Base-by-base conservation (phyloP, 352 stramenopile genomes). In the Elongisporangium senticosum region DNA sequence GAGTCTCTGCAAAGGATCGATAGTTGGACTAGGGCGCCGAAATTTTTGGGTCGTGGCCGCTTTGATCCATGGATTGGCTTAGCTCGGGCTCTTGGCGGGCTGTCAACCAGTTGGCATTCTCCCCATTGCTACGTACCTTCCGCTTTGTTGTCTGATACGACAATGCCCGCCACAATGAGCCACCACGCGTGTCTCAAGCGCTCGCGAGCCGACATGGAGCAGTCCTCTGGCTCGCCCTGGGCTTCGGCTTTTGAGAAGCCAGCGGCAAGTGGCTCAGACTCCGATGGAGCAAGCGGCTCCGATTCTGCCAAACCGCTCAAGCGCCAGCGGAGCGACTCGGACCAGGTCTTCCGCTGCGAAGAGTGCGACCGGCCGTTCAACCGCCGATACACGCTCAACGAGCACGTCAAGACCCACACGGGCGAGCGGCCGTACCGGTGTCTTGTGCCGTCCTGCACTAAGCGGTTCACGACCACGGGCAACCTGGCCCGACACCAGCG, bases 321-420 rank as follows among this genome's bases (percentile, higher is more conserved):
- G 33, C 33, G 33, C 13, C 33, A 43, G 11, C 33, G 33, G 33
- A 43, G 33, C 33, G 11, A 43, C 33, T 43, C 33, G 13, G 33
- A 43, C 33, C 33, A 43, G 33, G 33, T 43, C 10, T 43, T 43
- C 33, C 33, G 33, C 33, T 43, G 33, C 33, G 33, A 43, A 4
- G 33, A 43, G 33, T 87, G 77, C 55, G 66, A 58, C 21, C 66
- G 72, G n/a, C 68, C 73, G 19, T 87, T 87, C 63, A 80, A 85
- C 61, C 77, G 77, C 72, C 83, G 80, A 49, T 85, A 83, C 59
- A 88, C 78, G 40, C 77, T 89, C 59, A 87, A 65, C 8, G 78
- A 89, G 59, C 80, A 90, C 68, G 76, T 84, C 59, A 88, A 88
- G 69, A 90, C 79, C 22, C 80, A 90, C 71, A 89, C 80, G 40